Conservation (phyloP, 208 protist species). For the Lotmaria passim region DNA sequence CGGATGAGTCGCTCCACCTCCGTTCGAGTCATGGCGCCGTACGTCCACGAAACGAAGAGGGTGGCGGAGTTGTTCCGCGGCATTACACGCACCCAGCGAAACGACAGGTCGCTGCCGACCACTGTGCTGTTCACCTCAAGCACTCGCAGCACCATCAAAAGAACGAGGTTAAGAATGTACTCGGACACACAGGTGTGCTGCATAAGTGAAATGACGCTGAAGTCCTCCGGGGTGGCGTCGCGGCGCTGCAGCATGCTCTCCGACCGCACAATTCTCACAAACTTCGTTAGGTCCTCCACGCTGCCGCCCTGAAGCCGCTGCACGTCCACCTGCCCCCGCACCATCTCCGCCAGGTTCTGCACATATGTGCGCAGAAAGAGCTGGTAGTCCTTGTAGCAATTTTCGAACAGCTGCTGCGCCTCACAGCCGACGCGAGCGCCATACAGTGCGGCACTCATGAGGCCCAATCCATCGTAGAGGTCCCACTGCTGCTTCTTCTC, state of each 20-base stretch:
- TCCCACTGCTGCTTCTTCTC: conserved; percentile 38
- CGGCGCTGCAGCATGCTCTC: conserved; percentile 29
- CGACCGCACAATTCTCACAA: conserved; percentile 22
- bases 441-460: conserved; percentile 49
- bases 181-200: conserved; percentile 35
- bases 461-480: conserved; percentile 39
- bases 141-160: conserved; percentile 40
- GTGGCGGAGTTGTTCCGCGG: conserved; percentile 7
- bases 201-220: conserved; percentile 39
- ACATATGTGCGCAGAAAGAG: conserved; percentile 23
- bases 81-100: conserved; percentile 53
- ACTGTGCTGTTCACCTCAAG: conserved; percentile 39
- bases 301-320: conserved; percentile 6
- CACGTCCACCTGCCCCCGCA: conserved; percentile 19
- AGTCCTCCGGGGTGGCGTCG: conserved; percentile 48
- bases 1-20: conserved; percentile 35
- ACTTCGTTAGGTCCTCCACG: conserved; percentile 18
- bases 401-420: conserved; percentile 3
- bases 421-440: conserved; percentile 22
- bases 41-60: conserved; percentile 53
- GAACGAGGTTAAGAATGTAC: conserved; percentile 55
- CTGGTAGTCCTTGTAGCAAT: conserved; percentile 27
- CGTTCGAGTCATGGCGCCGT: conserved; percentile 29
- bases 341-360: conserved; percentile 21
- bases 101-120: conserved; percentile 43